phyloP scores from a whole-genome alignment of 2,329 filamentous ascomycete species.

The Cercospora brassicicola region DNA sequence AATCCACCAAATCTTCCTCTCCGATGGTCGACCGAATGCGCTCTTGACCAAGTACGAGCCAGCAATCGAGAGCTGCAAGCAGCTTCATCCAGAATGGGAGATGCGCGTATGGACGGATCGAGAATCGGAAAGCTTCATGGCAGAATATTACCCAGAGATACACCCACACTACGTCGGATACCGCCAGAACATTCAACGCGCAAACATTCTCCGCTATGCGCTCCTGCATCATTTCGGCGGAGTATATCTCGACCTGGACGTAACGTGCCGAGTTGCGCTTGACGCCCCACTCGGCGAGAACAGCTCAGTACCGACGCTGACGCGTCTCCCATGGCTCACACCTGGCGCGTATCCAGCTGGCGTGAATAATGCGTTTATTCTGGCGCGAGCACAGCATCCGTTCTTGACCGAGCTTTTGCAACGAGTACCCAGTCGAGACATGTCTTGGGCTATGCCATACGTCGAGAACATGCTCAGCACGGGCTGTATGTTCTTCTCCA shows the following conservation, averaged over 20 bases:
- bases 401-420: slow-evolving; percentile 28
- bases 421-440: slow-evolving; percentile 24
- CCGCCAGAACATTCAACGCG: slow-evolving; percentile 34
- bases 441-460: slow-evolving; percentile 34
- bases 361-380: slow-evolving; percentile 38
- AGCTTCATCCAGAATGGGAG: slow-evolving; percentile 30
- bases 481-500: slow-evolving; percentile 36
- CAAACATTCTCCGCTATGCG: slow-evolving; percentile 35
- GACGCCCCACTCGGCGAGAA: slow-evolving; percentile 19
- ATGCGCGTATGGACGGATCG: slow-evolving; percentile 32
- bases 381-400: slow-evolving; percentile 29
- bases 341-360: slow-evolving; percentile 35
- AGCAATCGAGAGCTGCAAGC: slow-evolving; percentile 28
- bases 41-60: slow-evolving; percentile 25
- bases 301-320: slow-evolving; percentile 17
- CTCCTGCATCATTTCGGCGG: slow-evolving; percentile 34
- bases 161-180: slow-evolving; percentile 30
- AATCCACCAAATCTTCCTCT: slow-evolving; percentile 34
- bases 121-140: slow-evolving; percentile 28
- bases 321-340: slow-evolving; percentile 29
- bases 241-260: slow-evolving; percentile 35
- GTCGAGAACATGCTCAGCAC: slow-evolving; percentile 38
- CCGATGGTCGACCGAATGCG: slow-evolving; percentile 23
- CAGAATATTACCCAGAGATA: slow-evolving; percentile 30
- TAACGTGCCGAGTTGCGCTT: slow-evolving; percentile 31